These are phyloP conservation scores for Rostrohypoxylon terebratum DNA, from an alignment of 495 filamentous ascomycete species.

Conservation along the genomic window DNA sequence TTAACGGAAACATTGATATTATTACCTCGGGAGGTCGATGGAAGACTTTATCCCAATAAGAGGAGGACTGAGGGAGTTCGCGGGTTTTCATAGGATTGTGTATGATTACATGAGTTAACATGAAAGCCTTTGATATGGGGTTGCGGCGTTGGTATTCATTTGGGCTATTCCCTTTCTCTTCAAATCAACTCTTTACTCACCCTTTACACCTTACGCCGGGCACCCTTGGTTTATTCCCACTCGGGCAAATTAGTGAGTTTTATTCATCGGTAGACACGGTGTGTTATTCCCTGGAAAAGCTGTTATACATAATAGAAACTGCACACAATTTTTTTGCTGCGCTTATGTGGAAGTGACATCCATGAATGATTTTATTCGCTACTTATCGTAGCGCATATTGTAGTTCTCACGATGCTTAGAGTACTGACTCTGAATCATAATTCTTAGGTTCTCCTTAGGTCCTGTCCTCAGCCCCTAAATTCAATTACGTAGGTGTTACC, in stretches of 20 bases:
- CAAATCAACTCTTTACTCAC: constrained; percentile 6
- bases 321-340: too few relatives aligned
- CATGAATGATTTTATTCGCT: background rate
- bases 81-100: constrained; percentile 31
- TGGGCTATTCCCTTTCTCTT: constrained; percentile 11
- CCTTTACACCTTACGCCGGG: background rate
- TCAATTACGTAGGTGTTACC: background rate
- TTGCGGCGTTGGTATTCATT: constrained; percentile 38
- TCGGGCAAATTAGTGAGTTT: constrained; percentile 18
- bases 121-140: constrained; percentile 26
- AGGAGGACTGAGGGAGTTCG: constrained; percentile 28
- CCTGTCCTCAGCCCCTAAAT: background rate
- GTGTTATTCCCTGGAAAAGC: constrained; percentile 15
- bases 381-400: background rate
- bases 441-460: background rate
- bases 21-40: constrained; percentile 24
- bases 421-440: background rate
- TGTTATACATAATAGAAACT: constrained; percentile 40
- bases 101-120: constrained; percentile 46
- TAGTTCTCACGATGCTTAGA: background rate
- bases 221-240: background rate
- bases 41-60: constrained; percentile 4
- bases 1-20: constrained; percentile 37
- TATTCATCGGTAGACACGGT: constrained; percentile 30
- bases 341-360: too few relatives aligned